phyloP scores from a whole-genome alignment of 768 basidiomycete species.

The Leccinellum luteum region DNA sequence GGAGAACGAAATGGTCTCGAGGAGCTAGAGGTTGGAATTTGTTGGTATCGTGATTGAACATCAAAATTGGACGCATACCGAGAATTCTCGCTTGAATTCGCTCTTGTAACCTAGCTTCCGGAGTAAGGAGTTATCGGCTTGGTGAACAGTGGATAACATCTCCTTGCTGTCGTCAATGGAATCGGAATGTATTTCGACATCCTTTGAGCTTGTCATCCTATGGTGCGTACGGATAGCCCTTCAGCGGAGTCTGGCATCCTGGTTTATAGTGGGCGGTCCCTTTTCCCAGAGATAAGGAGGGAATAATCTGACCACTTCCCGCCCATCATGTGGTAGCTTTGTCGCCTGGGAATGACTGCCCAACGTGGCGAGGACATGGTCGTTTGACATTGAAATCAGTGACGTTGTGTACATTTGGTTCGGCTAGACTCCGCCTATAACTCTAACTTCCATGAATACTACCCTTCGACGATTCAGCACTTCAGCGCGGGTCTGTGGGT shows the following conservation, averaged over 20 bases:
- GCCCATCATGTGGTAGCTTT: neutral
- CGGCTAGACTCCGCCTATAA: neutral
- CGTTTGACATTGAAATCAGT: neutral
- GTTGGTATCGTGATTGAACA: neutral
- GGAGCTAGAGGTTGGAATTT: neutral
- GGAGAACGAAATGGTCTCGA: slow-evolving; percentile 25
- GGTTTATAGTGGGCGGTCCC: neutral
- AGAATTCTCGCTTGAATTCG: slow-evolving; percentile 26
- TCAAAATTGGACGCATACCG: slow-evolving; percentile 3
- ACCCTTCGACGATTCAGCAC: slow-evolving; percentile 46
- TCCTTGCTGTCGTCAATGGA: neutral
- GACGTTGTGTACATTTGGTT: neutral
- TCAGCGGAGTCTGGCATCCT: neutral
- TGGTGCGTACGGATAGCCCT: neutral
- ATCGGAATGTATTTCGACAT: neutral
- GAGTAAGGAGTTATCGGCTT: slow-evolving; percentile 16
- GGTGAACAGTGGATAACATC: slow-evolving; percentile 7
- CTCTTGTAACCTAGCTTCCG: slow-evolving; percentile 27
- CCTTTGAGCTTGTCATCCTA: neutral
- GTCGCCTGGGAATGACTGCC: neutral
- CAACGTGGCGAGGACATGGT: neutral
- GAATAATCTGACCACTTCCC: neutral
- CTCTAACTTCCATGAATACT: slow-evolving; percentile 14
- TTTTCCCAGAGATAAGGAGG: slow-evolving; percentile 1
- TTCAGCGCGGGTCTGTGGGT: slow-evolving; percentile 44